Base-by-base conservation (phyloP, 257 asterid genomes). In the Solanum bukasovii region DNA sequence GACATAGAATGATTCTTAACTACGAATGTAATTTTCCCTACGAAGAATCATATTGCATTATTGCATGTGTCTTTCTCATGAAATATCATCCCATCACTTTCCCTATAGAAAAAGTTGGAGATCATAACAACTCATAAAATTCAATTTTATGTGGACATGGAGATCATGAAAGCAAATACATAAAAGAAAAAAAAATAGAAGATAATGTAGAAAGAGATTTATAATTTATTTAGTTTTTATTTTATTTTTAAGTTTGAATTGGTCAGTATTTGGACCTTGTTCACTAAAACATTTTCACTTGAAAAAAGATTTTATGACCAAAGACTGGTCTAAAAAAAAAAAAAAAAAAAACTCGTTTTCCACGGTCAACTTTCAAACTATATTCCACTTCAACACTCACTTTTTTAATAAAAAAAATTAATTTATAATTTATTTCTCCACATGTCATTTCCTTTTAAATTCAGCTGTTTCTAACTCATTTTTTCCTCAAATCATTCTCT, bases 351-450 rank as follows among this genome's bases (percentile, higher is more conserved):
- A 92, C 94, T 93, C 94, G 95, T 86, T 95, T 93, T 94, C 98
- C 90, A 83, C 88, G 61, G 98, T 96, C 98, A 96, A 94, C 91
- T 86, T 91, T 91, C 96, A 92, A 68, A 89, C 92, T 87, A 82
- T 82, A 90, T 89, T 79, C 86, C 88, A 37, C 85, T 91, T 89
- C 71, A 86, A 46, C 86, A 82, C 67, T 82, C 12, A 31, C 21
- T 82, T 49, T 49, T 82, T 81, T 16, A 5, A 4, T 38, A 13
- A 56, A 20, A 56, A 56, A 20, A 7, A 56, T 2, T 20, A 56
- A 20, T 6, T 20, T 56, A 9, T 46, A 70, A 42, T 84, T 65
- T 31, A 42, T 7, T 84, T 85, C 61, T 93, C 94, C 93, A 90
- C 91, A 92, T 11, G 87, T 89, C 87, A 42, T 86, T 87, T 37